Evolutionary conservation across 106 monocot genomes (phyloP).

Genomic region (Xerophyta viscosa): DNA sequence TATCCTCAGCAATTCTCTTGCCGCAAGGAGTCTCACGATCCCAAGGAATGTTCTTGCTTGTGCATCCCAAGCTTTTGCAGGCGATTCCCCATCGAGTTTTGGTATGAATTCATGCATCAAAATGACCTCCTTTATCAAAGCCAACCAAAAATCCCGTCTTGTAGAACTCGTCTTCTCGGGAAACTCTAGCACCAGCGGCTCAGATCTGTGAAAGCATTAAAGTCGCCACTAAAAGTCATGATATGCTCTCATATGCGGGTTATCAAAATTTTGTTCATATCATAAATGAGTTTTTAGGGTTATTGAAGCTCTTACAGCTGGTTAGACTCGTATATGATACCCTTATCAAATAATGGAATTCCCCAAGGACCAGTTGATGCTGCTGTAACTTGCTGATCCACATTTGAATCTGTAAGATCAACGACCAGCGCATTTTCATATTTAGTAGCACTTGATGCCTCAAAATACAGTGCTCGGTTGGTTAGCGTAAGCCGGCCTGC

Average conservation of each 20-base stretch:
- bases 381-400: slow-evolving; percentile 53
- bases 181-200: slow-evolving; percentile 76
- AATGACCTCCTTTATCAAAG: slow-evolving; percentile 66
- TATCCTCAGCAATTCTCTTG: slow-evolving; percentile 85
- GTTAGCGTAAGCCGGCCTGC: slow-evolving; percentile 84
- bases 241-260: no score
- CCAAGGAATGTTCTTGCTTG: slow-evolving; percentile 67
- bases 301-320: slow-evolving; percentile 26
- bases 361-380: slow-evolving; percentile 90
- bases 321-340: slow-evolving; percentile 52
- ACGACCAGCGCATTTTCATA: slow-evolving; percentile 74
- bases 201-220: slow-evolving; percentile 35
- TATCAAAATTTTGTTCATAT: no score
- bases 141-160: slow-evolving; percentile 75
- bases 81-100: slow-evolving; percentile 40
- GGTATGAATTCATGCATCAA: slow-evolving; percentile 59
- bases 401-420: slow-evolving; percentile 36
- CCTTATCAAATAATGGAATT: slow-evolving; percentile 77
- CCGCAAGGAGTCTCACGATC: slow-evolving; percentile 82
- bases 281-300: not conserved
- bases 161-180: slow-evolving; percentile 90
- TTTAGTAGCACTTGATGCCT: slow-evolving; percentile 68
- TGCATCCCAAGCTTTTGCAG: slow-evolving; percentile 53
- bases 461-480: slow-evolving; percentile 83
- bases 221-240: no score